phyloP scores from a whole-genome alignment of 2,329 filamentous ascomycete species.

The Sarocladiaceae sp. region DNA sequence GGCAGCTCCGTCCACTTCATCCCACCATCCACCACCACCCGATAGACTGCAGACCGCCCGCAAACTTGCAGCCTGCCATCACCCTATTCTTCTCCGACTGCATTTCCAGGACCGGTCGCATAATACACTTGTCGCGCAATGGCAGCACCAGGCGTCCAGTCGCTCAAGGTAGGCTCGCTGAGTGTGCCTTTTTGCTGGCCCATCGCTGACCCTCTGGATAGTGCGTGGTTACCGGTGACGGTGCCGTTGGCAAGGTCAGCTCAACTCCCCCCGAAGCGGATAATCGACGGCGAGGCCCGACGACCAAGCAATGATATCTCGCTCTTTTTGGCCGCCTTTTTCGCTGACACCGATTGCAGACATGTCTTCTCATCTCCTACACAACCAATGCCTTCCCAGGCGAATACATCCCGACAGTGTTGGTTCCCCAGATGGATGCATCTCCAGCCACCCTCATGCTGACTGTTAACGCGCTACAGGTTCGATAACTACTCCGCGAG shows the following conservation, averaged over 20 bases:
- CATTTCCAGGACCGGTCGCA: not conserved
- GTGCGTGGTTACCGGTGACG: slow-evolving; percentile 98
- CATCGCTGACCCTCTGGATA: slow-evolving; percentile 34
- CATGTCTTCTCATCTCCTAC: slow-evolving; percentile 98
- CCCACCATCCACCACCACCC: slow-evolving; percentile 7
- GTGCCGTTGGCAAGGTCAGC: slow-evolving; percentile 92
- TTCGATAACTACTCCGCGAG: slow-evolving; percentile 99
- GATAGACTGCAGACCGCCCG: slow-evolving; percentile 5
- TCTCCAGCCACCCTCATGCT: not conserved
- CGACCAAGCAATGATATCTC: not conserved
- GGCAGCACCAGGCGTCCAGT: slow-evolving; percentile 80
- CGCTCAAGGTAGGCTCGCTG: slow-evolving; percentile 66
- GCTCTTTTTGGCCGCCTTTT: slow-evolving; percentile 6
- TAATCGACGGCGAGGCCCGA: slow-evolving; percentile 6
- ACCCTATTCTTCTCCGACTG: not conserved
- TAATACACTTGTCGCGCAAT: slow-evolving; percentile 38
- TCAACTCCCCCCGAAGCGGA: slow-evolving; percentile 5
- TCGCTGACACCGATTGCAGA: slow-evolving; percentile 51
- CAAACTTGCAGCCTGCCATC: slow-evolving; percentile 7
- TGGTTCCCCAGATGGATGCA: slow-evolving; percentile 30
- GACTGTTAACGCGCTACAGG: slow-evolving; percentile 35
- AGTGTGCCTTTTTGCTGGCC: not conserved
- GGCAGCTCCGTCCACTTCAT: slow-evolving; percentile 1
- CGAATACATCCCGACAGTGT: slow-evolving; percentile 99
- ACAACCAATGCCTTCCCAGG: slow-evolving; percentile 99